Percentiles rank a stretch among this genome's conserved stretches.
phyloP scores from a whole-genome alignment of 1,284 basidiomycete species.

The Amylostereum areolatum region DNA sequence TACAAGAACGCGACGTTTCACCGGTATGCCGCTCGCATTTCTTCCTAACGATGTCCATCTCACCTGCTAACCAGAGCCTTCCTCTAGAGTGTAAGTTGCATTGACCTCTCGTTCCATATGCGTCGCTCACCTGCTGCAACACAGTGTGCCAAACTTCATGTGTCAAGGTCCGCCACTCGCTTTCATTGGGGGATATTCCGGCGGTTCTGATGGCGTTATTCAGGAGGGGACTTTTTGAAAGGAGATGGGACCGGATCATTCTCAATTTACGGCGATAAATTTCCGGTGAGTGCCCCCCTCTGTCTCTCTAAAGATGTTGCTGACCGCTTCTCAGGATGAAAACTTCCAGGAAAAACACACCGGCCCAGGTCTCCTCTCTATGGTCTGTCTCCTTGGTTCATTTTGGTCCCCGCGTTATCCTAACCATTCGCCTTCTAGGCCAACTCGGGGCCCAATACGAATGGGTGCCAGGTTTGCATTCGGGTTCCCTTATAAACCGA shows the following conservation, averaged over 20 bases:
- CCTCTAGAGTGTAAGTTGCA: slow-evolving; percentile 61
- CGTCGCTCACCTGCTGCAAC: slow-evolving; percentile 6
- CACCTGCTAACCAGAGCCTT: slow-evolving; percentile 15
- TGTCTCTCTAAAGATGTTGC: not conserved
- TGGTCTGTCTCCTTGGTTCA: slow-evolving; percentile 43
- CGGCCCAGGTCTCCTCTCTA: slow-evolving; percentile 78
- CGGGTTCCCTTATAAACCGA: no score
- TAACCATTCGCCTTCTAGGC: slow-evolving; percentile 45
- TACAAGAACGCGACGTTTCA: slow-evolving; percentile 91
- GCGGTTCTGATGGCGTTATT: not conserved
- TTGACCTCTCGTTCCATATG: not conserved
- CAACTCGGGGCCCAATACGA: slow-evolving; percentile 88
- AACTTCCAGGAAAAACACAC: slow-evolving; percentile 91
- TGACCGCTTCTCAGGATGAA: slow-evolving; percentile 61
- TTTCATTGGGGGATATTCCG: not conserved
- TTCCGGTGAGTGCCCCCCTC: slow-evolving; percentile 50
- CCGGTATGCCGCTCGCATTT: slow-evolving; percentile 45
- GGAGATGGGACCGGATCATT: slow-evolving; percentile 92
- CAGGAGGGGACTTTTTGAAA: slow-evolving; percentile 84
- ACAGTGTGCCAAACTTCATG: slow-evolving; percentile 77
- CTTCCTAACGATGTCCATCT: slow-evolving; percentile 4
- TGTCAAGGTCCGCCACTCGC: slow-evolving; percentile 59
- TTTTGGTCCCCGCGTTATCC: slow-evolving; percentile 1
- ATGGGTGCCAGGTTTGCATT: slow-evolving; percentile 77
- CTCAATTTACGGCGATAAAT: slow-evolving; percentile 93